Conservation (phyloP, 495 filamentous ascomycete genomes). For the Aspergillus saccharolyticus region DNA sequence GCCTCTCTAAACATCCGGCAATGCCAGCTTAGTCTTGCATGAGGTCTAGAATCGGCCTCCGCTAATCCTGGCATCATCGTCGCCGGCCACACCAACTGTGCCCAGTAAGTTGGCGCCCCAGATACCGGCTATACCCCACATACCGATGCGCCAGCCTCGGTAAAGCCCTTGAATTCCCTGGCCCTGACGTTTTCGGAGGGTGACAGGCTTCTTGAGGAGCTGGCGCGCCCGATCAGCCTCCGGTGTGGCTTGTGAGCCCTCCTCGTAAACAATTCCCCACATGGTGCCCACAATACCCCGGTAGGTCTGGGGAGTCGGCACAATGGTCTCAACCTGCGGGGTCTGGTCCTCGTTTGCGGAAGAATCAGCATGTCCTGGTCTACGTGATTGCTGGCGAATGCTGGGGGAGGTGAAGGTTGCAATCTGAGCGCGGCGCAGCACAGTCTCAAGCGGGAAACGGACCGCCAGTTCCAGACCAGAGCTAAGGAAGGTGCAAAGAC, state of each 20-base stretch:
- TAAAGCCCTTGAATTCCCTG: conserved; percentile 83
- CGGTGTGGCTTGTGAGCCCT: conserved; percentile 51
- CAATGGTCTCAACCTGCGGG: conserved; percentile 61
- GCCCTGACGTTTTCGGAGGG: conserved; percentile 54
- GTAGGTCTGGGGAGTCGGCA: conserved; percentile 59
- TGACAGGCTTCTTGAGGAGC: conserved; percentile 29
- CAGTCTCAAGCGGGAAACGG: conserved; percentile 85
- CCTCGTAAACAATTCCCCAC: conserved; percentile 79
- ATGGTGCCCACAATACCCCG: conserved; percentile 79
- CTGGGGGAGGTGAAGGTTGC: conserved; percentile 51
- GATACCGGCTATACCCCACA: conserved; percentile 90
- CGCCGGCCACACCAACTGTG: conserved; percentile 30
- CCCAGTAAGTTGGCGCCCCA: conserved; percentile 69
- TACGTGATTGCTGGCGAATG: conserved; percentile 52
- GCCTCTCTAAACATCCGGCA: too few species aligned
- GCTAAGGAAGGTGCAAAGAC: conserved; percentile 68
- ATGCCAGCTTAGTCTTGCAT: too few species aligned
- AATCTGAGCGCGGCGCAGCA: conserved; percentile 82
- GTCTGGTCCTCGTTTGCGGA: conserved; percentile 30
- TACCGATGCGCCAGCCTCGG: conserved; percentile 89
- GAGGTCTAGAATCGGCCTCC: conserved; percentile 33
- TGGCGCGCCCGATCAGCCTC: conserved; percentile 34
- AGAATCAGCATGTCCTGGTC: conserved; percentile 26
- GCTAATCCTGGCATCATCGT: conserved; percentile 34
- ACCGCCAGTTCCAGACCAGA: conserved; percentile 75